Evolutionary conservation across 768 basidiomycete genomes (phyloP), one percentile per base, ranked within the genome.

Genomic region (Leucogyrophana mollusca): DNA sequence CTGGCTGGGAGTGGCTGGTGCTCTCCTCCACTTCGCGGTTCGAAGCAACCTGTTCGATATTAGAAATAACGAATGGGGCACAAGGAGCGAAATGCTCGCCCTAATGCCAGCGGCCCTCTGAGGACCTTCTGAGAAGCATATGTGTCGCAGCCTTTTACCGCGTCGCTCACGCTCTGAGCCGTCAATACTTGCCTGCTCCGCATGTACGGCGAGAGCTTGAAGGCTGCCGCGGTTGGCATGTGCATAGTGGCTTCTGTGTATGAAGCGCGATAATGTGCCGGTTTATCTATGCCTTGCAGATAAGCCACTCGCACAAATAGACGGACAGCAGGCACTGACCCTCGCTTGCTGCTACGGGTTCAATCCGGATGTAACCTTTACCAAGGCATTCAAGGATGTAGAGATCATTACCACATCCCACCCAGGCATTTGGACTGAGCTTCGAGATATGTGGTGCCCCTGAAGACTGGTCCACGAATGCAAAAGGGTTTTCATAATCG

Each of bases 321-420:
- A 46, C 21, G 24, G 47, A 27, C 21, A 20, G 9, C 18, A 7
- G 23, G 27, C 42, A 38, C 54, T 48, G 45, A 72, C 74, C 66
- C 57, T 67, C 64, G 42, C 66, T 61, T 42, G 58, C 70, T 40
- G 66, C 44, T 1, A 61, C 56, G 3, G 71, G 76, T 47, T 82
- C 78, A 11, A 93, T 71, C 34, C 82, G 80, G 40, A 93, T 69
- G 55, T 77, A 73, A 2, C 90, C 90, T 50, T 75, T 77, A 10
- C 79, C 80, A n/a, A 89, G 63, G 51, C 84, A 83, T 57, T 90
- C 87, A 2, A 94, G 71, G 7, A 94, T 77, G 61, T 85, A 88
- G 13, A 80, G 62, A 27, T 82, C 75, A 3, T 73, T 70, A 6
- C 91, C 89, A 55, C 88, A 90, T 3, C 80, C 80, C 7, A 95